These are phyloP conservation scores for Lentinula lateritia DNA, from an alignment of 768 basidiomycete species.

Conservation along the genomic window DNA sequence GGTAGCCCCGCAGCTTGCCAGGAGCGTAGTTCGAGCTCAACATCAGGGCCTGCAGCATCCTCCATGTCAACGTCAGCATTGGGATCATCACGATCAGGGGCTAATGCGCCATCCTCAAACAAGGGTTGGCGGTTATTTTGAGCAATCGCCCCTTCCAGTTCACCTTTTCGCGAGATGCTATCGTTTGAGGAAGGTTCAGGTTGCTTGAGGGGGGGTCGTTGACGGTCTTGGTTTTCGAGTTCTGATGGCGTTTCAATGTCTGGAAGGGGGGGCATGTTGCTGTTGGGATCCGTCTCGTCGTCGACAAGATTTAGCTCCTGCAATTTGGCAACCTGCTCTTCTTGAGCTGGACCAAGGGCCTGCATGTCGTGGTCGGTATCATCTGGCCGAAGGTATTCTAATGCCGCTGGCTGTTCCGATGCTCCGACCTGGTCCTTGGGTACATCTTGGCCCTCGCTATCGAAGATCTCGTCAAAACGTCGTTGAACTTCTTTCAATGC, in stretches of 20 bases:
- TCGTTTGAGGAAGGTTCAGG: conserved; percentile 12
- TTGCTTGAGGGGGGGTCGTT: conserved; percentile 17
- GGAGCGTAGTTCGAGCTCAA: conserved; percentile 46
- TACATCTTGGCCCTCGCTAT: conserved; percentile 27
- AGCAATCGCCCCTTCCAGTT: conserved; percentile 44
- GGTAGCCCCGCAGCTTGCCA: conserved; percentile 63
- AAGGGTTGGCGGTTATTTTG: conserved; percentile 20
- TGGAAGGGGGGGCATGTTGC: conserved; percentile 32
- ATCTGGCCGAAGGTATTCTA: conserved; percentile 76
- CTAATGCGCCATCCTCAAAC: conserved; percentile 6
- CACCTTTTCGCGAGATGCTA: conserved; percentile 20
- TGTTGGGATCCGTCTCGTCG: conserved; percentile 33
- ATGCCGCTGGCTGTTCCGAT: conserved; percentile 34
- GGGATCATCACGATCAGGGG: neutral
- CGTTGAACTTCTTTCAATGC: conserved; percentile 75
- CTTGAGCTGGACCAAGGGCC: conserved; percentile 81
- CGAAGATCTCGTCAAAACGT: conserved; percentile 77
- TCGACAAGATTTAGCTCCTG: conserved; percentile 77
- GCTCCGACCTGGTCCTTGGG: conserved; percentile 29
- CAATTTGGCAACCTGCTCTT: conserved; percentile 78
- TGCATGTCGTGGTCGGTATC: conserved; percentile 73
- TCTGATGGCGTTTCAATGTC: conserved; percentile 34
- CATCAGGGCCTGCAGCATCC: conserved; percentile 22
- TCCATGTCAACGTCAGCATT: conserved; percentile 30
- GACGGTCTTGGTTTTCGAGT: conserved; percentile 15